A percentile compares a stretch with the other conserved stretches of the same genome.
Conservation (phyloP, 305 asterid species). For the Stenogyne calaminthoides region DNA sequence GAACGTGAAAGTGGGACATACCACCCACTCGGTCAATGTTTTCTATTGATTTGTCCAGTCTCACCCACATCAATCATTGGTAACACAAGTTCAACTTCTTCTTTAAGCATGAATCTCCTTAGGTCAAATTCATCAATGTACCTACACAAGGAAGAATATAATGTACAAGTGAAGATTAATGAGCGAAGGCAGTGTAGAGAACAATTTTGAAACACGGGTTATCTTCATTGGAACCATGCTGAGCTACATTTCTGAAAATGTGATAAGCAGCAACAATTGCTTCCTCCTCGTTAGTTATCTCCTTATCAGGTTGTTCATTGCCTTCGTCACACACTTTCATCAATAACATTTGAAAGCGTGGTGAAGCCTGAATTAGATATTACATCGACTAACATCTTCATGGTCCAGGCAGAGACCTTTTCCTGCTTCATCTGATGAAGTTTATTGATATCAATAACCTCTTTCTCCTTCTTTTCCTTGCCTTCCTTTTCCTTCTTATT, state of each 20-base stretch:
- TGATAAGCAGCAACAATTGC: constrained; percentile 63
- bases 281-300: constrained; percentile 64
- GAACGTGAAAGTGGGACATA: constrained; percentile 34
- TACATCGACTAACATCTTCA: constrained; percentile 57
- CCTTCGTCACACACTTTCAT: constrained; percentile 43
- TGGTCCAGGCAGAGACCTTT: constrained; percentile 72
- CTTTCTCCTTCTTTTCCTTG: constrained; percentile 45
- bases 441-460: constrained; percentile 62
- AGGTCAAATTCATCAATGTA: constrained; percentile 68
- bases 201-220: not conserved
- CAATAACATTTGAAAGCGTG: constrained; percentile 49
- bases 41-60: constrained; percentile 70
- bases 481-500: constrained; percentile 47
- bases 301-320: constrained; percentile 51
- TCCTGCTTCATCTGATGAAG: constrained; percentile 60
- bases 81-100: constrained; percentile 74
- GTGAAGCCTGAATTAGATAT: constrained; percentile 56
- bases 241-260: constrained; percentile 59
- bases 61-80: constrained; percentile 89
- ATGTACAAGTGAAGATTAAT: not conserved
- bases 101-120: constrained; percentile 80
- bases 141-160: constrained; percentile 38
- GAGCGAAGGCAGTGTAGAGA: not conserved
- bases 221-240: constrained; percentile 41
- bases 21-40: constrained; percentile 86